A percentile compares a stretch with the other conserved stretches of the same genome.
phyloP scores from a whole-genome alignment of 2,329 filamentous ascomycete genomes.

The Penicillium polonicum region DNA sequence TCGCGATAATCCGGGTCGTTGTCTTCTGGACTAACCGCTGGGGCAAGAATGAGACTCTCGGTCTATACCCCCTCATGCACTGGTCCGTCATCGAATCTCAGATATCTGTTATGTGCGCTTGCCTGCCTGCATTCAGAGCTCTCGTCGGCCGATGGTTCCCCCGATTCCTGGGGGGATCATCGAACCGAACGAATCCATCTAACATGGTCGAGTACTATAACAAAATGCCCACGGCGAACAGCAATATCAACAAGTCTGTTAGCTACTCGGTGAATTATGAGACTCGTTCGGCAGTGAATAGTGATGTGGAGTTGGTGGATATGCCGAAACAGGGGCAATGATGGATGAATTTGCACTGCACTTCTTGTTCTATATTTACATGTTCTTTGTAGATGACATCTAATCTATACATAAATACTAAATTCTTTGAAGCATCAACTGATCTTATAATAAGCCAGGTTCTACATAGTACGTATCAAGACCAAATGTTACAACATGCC shows the following conservation, averaged over 20 bases:
- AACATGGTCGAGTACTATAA: conserved; percentile 2
- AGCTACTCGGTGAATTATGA: conserved; percentile 27
- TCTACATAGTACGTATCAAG: neutral
- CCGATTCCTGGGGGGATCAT: neutral
- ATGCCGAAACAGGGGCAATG: conserved; percentile 5
- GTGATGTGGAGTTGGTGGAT: conserved; percentile 19
- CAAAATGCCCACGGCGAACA: conserved; percentile 4
- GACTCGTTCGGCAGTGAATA: conserved; percentile 14
- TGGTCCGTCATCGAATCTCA: conserved; percentile 32
- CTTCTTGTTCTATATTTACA: neutral
- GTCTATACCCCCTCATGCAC: conserved; percentile 27
- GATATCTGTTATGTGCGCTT: conserved; percentile 29
- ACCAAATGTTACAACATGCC: too few species aligned
- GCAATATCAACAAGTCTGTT: conserved; percentile 27
- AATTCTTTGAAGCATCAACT: neutral
- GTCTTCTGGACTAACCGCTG: conserved; percentile 28
- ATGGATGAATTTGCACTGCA: neutral
- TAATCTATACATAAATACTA: neutral
- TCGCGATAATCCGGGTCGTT: conserved; percentile 28
- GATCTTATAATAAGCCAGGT: neutral
- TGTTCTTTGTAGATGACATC: too few species aligned
- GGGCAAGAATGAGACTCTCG: conserved; percentile 20
- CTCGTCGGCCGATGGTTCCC: conserved; percentile 24
- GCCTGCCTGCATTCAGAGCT: conserved; percentile 27
- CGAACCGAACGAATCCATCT: conserved; percentile 11